Evolutionary conservation across 2,329 filamentous ascomycete species (phyloP).

Genomic region (Beauveria scarabaeidicola): DNA sequence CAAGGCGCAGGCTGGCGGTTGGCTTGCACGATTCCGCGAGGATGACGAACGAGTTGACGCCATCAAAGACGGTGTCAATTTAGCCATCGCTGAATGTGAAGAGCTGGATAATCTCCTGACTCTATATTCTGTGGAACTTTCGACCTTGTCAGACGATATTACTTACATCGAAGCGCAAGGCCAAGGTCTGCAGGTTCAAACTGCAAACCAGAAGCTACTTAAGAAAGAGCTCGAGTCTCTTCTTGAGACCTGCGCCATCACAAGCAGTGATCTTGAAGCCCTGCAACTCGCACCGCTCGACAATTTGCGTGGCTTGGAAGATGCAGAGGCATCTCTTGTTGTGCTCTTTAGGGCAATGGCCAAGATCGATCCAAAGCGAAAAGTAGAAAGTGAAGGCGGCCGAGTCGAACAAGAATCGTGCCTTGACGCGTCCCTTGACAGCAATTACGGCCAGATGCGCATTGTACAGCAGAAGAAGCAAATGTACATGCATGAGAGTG

Average conservation of each 20-base stretch:
- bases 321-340: constrained; percentile 69
- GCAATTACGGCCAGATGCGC: constrained; percentile 80
- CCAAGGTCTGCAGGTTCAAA: constrained; percentile 93
- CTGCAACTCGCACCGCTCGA: constrained; percentile 68
- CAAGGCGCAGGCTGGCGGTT: constrained; percentile 84
- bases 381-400: constrained; percentile 41
- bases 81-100: constrained; percentile 89
- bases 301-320: constrained; percentile 58
- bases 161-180: constrained; percentile 96
- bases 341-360: constrained; percentile 86
- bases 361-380: constrained; percentile 80
- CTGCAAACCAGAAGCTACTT: constrained; percentile 90
- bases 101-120: constrained; percentile 92
- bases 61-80: constrained; percentile 78
- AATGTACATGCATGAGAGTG: constrained; percentile 70
- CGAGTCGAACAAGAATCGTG: constrained; percentile 34
- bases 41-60: constrained; percentile 85
- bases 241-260: constrained; percentile 87
- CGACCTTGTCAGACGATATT: constrained; percentile 90
- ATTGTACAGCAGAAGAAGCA: constrained; percentile 93
- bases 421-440: constrained; percentile 59
- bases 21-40: constrained; percentile 75
- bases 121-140: constrained; percentile 87
- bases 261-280: constrained; percentile 61
- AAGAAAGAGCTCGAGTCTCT: constrained; percentile 82